Percentiles rank a stretch among this genome's conserved stretches.
These are phyloP conservation scores for Pulveroboletus sp. DNA, from an alignment of 1,284 basidiomycete species.

Conservation along the genomic window DNA sequence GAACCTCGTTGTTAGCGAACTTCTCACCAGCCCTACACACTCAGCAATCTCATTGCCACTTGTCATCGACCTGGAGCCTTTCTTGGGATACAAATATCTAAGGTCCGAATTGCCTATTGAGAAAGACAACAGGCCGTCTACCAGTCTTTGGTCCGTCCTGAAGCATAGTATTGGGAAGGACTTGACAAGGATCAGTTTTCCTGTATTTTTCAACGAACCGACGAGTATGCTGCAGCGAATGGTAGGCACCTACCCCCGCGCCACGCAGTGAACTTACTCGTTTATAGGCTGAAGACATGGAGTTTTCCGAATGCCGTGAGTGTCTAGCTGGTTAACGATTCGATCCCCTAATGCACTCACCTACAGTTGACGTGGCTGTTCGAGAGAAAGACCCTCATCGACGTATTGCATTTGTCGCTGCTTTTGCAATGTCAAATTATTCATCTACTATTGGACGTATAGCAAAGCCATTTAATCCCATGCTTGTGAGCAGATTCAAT, in stretches of 20 bases:
- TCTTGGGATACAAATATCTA: conserved; percentile 70
- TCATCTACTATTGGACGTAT: conserved; percentile 93
- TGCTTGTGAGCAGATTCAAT: conserved; percentile 56
- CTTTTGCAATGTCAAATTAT: conserved; percentile 98
- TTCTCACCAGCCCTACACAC: conserved; percentile 46
- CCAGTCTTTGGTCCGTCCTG: conserved; percentile 93
- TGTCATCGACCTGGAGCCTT: conserved; percentile 50
- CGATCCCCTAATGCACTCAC: not conserved
- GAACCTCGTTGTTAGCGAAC: conserved; percentile 68
- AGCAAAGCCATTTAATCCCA: conserved; percentile 94
- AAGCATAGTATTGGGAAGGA: conserved; percentile 98
- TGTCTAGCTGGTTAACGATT: conserved; percentile 4
- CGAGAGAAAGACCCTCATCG: conserved; percentile 76
- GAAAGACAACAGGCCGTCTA: conserved; percentile 83
- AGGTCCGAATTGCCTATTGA: conserved; percentile 69
- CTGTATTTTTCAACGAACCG: conserved; percentile 95
- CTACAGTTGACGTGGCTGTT: conserved; percentile 80
- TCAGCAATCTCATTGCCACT: conserved; percentile 29
- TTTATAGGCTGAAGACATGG: conserved; percentile 85
- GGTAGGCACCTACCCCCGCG: conserved; percentile 42
- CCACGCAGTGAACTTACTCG: conserved; percentile 4
- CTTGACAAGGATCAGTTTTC: conserved; percentile 93
- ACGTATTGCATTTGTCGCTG: conserved; percentile 91
- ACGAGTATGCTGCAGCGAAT: conserved; percentile 93
- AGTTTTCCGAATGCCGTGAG: conserved; percentile 90